Evolutionary conservation across 495 filamentous ascomycete genomes (phyloP), one percentile per base, ranked within the genome.

Genomic region (Pseudomonodictys pantanalensis): DNA sequence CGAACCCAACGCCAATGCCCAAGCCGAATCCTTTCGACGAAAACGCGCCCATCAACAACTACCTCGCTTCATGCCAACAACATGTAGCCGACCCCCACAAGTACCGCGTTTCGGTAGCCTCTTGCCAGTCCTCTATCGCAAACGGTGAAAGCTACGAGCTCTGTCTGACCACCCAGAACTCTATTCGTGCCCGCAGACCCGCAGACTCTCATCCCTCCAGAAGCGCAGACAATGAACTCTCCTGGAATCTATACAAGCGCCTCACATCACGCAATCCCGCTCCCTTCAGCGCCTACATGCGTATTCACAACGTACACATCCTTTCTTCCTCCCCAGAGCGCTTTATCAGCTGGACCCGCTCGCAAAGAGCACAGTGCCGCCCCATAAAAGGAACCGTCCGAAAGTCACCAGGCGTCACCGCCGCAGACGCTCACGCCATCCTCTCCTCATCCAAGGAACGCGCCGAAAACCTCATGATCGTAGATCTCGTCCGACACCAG

Each of bases 401-500:
- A 48, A 95, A 93, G 68, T 79, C 81, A 0, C 69, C 77, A 28
- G 71, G 71, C 15, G 81, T 83, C 68, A 92, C 87, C 1, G 75
- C 86, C 39, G 80, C 76, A 11, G 77, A 86, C 62, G 92, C 92
- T 12, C 83, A 81, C 35, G 71, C 71, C 35, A 81, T 91, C 57
- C 81, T 96, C 3, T 78, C 84, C 47, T 80, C 87, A 1, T 84
- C 86, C 11, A 98, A 98, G 69, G 93, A 97, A 68, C 86, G 85
- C 66, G 92, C 93, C 11, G 93, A 98, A 74, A 97, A 97, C 67
- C 81, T 98, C 6, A 98, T 98, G 93, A 97, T 98, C 58, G 91
- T 96, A 1, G 93, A 97, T 74, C 77, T 98, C 5, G 91, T 96
- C 26, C 81, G 92, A 0, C 92, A 97, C 69, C 93, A 98, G 71